Percentiles rank a stretch among this genome's conserved stretches.
Evolutionary conservation across 345 rosid species (phyloP).

Genomic region (Brassica nigra): DNA sequence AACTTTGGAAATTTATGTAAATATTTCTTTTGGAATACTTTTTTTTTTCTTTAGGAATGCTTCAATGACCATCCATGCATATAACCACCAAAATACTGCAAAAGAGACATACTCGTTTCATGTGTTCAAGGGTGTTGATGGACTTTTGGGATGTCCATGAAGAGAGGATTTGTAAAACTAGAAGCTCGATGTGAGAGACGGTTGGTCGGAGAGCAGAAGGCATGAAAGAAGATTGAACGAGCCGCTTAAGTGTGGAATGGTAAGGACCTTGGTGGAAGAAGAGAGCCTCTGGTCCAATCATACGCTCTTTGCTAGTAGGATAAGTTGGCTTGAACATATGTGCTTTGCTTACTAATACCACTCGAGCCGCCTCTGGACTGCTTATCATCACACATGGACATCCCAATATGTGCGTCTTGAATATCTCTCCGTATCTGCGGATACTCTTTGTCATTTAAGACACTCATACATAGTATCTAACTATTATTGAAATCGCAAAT

Average conservation of each 20-base stretch:
- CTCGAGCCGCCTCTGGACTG: conserved; percentile 79
- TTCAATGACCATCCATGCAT: conserved; percentile 25
- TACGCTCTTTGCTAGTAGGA: conserved; percentile 85
- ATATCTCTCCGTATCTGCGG: conserved; percentile 75
- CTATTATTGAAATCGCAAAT: background rate
- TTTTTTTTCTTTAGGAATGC: too few relatives aligned
- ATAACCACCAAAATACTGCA: conserved; percentile 26
- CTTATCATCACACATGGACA: conserved; percentile 98
- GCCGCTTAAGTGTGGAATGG: conserved; percentile 74
- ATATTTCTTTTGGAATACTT: conserved; percentile 10
- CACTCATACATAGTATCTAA: background rate
- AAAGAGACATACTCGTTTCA: conserved; percentile 69
- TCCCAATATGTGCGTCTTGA: conserved; percentile 87
- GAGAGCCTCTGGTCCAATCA: conserved; percentile 83
- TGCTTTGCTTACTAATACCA: conserved; percentile 68
- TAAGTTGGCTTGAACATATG: conserved; percentile 86
- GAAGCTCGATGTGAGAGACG: conserved; percentile 68
- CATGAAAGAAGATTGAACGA: conserved; percentile 68
- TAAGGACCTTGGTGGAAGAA: conserved; percentile 88
- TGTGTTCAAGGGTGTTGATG: conserved; percentile 77
- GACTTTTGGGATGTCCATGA: conserved; percentile 52
- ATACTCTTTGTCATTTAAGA: background rate
- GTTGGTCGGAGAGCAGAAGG: conserved; percentile 70
- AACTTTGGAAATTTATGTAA: conserved; percentile 17
- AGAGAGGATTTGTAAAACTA: conserved; percentile 57